Conservation (phyloP, 495 filamentous ascomycete genomes). For the Annulohypoxylon stygium region DNA sequence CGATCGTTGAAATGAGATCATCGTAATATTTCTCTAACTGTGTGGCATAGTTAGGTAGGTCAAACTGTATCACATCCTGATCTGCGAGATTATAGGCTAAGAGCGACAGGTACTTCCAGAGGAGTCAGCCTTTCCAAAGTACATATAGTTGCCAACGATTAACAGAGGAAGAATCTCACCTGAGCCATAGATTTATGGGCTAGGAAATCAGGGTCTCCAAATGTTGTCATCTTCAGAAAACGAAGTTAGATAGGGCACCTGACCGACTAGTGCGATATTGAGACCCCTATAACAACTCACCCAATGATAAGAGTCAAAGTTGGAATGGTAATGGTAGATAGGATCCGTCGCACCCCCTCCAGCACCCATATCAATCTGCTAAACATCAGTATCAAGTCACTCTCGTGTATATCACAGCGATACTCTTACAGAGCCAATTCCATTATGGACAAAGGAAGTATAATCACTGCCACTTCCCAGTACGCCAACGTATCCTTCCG, state of each 20-base stretch:
- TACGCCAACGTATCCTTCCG: slow-evolving; percentile 68
- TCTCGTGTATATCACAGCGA: not conserved
- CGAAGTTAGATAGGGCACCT: slow-evolving; percentile 1
- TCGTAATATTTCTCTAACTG: slow-evolving; percentile 71
- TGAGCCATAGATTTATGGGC: slow-evolving; percentile 78
- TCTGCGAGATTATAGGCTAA: slow-evolving; percentile 82
- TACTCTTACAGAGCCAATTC: slow-evolving; percentile 74
- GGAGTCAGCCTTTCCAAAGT: not conserved
- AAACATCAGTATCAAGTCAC: not conserved
- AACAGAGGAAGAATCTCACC: slow-evolving; percentile 53
- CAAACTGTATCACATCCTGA: slow-evolving; percentile 78
- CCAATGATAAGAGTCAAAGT: slow-evolving; percentile 89
- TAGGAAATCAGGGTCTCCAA: slow-evolving; percentile 80
- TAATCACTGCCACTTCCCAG: slow-evolving; percentile 88
- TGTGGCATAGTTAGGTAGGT: slow-evolving; percentile 75
- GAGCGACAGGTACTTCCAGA: slow-evolving; percentile 72
- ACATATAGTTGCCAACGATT: slow-evolving; percentile 53
- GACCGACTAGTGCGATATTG: not conserved
- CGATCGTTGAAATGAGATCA: slow-evolving; percentile 67
- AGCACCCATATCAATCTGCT: slow-evolving; percentile 78
- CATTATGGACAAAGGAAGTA: slow-evolving; percentile 85
- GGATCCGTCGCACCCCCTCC: slow-evolving; percentile 58
- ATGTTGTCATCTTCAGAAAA: slow-evolving; percentile 67
- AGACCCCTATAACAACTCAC: slow-evolving; percentile 20
- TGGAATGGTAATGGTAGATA: slow-evolving; percentile 80